Evolutionary conservation across 768 basidiomycete species (phyloP), one percentile per base, ranked within the genome.

Genomic region (Boletus barrowsii): DNA sequence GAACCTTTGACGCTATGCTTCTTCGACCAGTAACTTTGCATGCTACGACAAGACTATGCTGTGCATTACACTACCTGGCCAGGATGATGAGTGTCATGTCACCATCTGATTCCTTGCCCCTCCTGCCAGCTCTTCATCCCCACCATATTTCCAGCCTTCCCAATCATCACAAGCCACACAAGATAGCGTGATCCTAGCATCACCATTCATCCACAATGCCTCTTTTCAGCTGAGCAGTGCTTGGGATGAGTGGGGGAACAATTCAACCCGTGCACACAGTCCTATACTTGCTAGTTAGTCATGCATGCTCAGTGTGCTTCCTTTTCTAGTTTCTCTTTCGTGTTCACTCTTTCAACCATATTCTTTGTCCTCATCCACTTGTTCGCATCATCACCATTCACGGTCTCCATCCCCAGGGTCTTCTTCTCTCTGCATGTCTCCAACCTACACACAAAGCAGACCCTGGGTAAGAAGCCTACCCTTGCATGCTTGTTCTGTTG

Each of bases 401-500:
- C 67, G 58, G 18, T 67, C 69, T 7, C 69, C 68, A 0, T 65
- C 70, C 10, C 68, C 68, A 32, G 53, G 60, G 33, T 59, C 58
- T 1, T 24, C 37, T 55, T 17, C 49, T 47, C 4, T 33, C 13
- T 53, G 55, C 44, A 10, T 65, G 55, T 69, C 69, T 0, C 68
- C 30, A 11, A 63, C 65, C 2, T n/a, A n/a, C 65, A 62, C 24
- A 8, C 47, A 0, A 70, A 69, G 42, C 62, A 70, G 51, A 33
- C 60, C 4, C 41, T 69, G 24, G 71, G 75, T 49, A 82, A 81
- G 72, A 86, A 85, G 57, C 84, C 84, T 15, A 76, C 80, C 3
- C 72, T 86, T 2, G 84, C 84, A 1, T 86, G 84, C 57, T 70
- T 83, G 7, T 86, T 86, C 62, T 86, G 84, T 62, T 75, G 84